A percentile compares a stretch with the other conserved stretches of the same genome.
Conservation (phyloP, 1,284 basidiomycete species). For the Moesziomyces antarcticus region DNA sequence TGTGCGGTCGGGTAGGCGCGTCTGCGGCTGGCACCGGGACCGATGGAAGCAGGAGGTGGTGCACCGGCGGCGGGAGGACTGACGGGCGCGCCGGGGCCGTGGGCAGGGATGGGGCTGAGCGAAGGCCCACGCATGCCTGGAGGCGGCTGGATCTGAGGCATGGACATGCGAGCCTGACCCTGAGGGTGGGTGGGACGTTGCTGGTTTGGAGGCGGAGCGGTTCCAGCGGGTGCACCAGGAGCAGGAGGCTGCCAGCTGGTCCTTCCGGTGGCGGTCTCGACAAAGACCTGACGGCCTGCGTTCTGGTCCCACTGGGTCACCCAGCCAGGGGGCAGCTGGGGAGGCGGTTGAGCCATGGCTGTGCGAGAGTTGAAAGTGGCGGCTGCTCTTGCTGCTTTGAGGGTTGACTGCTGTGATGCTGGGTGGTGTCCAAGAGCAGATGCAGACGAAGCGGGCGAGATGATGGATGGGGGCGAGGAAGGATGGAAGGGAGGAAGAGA, state of each 20-base stretch:
- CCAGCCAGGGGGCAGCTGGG: constrained; percentile 83
- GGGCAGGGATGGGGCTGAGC: constrained; percentile 35
- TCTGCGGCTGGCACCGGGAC: constrained; percentile 68
- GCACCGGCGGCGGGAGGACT: constrained; percentile 44
- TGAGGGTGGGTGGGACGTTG: constrained; percentile 62
- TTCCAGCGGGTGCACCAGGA: constrained; percentile 13
- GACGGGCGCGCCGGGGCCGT: constrained; percentile 47
- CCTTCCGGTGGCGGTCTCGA: constrained; percentile 69
- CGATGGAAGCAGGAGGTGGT: constrained; percentile 67
- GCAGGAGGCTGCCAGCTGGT: constrained; percentile 68
- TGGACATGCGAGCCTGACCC: constrained; percentile 63
- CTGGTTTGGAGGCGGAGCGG: constrained; percentile 41
- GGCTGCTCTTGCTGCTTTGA: background rate
- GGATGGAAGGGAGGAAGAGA: background rate
- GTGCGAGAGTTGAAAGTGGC: background rate
- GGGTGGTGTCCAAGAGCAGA: background rate
- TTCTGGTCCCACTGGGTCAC: constrained; percentile 85
- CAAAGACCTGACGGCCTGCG: constrained; percentile 85
- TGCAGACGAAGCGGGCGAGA: background rate
- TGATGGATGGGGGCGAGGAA: background rate
- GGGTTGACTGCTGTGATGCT: background rate
- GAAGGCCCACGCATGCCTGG: constrained; percentile 49
- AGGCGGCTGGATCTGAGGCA: constrained; percentile 63
- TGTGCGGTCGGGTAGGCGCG: constrained; percentile 70
- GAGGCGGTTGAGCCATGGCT: constrained; percentile 49